Evolutionary conservation across 257 asterid genomes (phyloP).

Genomic region (Plectranthus barbatus): DNA sequence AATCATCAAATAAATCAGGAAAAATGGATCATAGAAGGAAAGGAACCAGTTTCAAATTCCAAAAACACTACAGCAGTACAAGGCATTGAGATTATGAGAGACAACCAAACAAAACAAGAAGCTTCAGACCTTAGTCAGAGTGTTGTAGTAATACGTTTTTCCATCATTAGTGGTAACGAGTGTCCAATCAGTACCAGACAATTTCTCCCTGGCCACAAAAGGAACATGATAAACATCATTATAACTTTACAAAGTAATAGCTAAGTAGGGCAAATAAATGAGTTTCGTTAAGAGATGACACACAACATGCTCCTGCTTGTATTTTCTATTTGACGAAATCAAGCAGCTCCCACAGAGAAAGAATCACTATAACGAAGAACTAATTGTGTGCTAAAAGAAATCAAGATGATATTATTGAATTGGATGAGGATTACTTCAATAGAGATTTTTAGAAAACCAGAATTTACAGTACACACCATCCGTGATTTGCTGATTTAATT

Average conservation of each 20-base stretch:
- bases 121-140: slow-evolving; percentile 53
- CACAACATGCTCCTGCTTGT: slow-evolving; percentile 4
- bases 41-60: neutral
- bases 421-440: neutral
- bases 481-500: neutral
- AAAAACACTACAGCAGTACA: neutral
- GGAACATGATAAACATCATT: slow-evolving; percentile 13
- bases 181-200: slow-evolving; percentile 86
- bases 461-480: neutral
- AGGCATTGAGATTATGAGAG: neutral
- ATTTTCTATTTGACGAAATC: neutral
- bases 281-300: slow-evolving; percentile 6
- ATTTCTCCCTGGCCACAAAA: slow-evolving; percentile 58
- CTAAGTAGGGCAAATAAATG: neutral
- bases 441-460: neutral
- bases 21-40: neutral
- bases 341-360: slow-evolving; percentile 3
- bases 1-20: neutral
- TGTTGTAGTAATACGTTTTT: slow-evolving; percentile 74
- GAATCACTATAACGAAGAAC: neutral
- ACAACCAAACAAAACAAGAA: neutral
- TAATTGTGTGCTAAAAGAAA: slow-evolving; percentile 4
- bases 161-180: slow-evolving; percentile 83
- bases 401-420: slow-evolving; percentile 4
- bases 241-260: slow-evolving; percentile 6